Evolutionary conservation across 371 early-diverging fungal genomes (phyloP), one percentile per base, ranked within the genome.

Genomic region (Entomophthora muscae): DNA sequence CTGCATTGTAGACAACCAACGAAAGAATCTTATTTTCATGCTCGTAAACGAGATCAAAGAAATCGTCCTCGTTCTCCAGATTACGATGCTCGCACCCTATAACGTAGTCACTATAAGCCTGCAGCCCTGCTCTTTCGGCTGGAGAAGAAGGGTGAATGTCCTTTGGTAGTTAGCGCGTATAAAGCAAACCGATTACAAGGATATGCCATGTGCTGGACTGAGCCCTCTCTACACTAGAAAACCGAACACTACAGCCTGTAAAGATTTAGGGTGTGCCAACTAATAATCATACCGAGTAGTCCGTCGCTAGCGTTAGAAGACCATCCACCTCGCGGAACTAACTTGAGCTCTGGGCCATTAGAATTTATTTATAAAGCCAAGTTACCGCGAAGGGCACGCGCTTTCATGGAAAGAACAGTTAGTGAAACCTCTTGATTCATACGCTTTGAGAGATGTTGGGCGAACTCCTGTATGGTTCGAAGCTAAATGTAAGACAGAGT

Each of bases 181-280:
- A 56, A 2, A 63, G 27, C 27, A 52, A 32, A 27, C 61, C n/a
- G n/a, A 31, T 42, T 57, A 57, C 68, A 64, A 86, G 63, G n/a
- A 88, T 77, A 64, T 86, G 88, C 87, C 88, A 86, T 12, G 81
- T 83, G 65, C 84, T 76, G 60, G 84, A 83, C 22, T 78, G 78
- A 17, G 79, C 81, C 10, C 73, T 71, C 51, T 82, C 83, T 73
- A 79, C 85, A 26, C 82, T 77, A 66, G 88, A 89, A 65, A 77
- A 85, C 26, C 86, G 77, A 59, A 87, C 82, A n/a, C 78, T 79
- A 63, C 84, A 85, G 17, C 88, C 87, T 71, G 75, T 66, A 51
- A 73, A 67, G 5, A 68, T 65, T 53, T 68, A 67, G 31, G 65
- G 23, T 55, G 13, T 1, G 30, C 55, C 30, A 52, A 51, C 17